Base-by-base conservation (phyloP, 139 green algal species). In the Chlorella sp. region DNA sequence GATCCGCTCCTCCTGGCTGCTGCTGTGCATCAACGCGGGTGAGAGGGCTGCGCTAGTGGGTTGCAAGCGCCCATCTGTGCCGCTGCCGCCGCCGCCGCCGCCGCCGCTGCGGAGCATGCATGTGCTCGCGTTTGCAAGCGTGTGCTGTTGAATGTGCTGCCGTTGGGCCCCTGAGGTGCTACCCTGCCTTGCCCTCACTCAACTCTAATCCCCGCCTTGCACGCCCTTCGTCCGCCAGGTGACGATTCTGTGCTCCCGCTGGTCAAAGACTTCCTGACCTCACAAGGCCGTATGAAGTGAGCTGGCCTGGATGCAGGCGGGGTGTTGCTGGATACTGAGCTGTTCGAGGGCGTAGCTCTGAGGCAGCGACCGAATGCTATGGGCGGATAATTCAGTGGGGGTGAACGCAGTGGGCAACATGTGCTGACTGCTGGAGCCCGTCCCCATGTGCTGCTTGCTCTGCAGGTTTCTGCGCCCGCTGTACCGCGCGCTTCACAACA, bases 221-320 rank as follows among this genome's bases (percentile, higher is more conserved):
- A n/a, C 26, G 24, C 62, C 19, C 46, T 0, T 72, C 22, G 9
- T n/a, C 48, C 16, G 4, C 5, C 93, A 75, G 90, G 92, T 38
- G 93, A 97, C 77, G 73, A 79, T 1, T 72, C 84, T 2, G 88
- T 92, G 20, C 81, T 96, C 58, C 73, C 80, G 0, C 43, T 79
- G 22, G 85, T 85, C 17, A 51, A 90, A 19, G 85, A 85, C 16
- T 90, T 98, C 67, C 83, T 98, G 4, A 87, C 73, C 34, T 88
- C 87, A 34, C 94, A 95, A 80, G 93, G 95, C 2, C 85, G 94
- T 65, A 98, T 97, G 94, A 97, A 97, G 87, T 85, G 80, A 85
- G 79, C 38, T 6, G 11, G 68, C 38, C 38, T n/a, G n/a, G n/a
- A n/a, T n/a, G n/a, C n/a, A 54, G 36, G 3, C 22, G 70, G 22